Conservation (phyloP, 2,329 filamentous ascomycete genomes). For the Epichloe coenophiala region DNA sequence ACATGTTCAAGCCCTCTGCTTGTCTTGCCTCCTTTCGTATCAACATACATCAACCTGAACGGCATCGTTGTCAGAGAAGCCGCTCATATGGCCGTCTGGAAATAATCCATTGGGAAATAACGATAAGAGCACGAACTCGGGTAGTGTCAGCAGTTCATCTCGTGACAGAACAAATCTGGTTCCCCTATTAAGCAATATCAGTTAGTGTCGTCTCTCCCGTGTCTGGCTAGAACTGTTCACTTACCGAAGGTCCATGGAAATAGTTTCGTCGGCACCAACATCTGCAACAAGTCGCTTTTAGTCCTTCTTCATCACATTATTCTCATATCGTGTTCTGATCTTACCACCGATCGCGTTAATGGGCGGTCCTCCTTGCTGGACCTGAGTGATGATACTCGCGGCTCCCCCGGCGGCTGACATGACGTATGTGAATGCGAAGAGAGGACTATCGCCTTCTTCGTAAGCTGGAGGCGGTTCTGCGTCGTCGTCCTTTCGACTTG, state of each 20-base stretch:
- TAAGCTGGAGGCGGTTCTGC: slow-evolving; percentile 92
- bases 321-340: slow-evolving; percentile 9
- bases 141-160: slow-evolving; percentile 87
- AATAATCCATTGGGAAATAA: slow-evolving; percentile 97
- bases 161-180: slow-evolving; percentile 86
- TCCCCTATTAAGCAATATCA: slow-evolving; percentile 45
- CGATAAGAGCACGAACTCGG: slow-evolving; percentile 95
- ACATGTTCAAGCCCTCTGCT: not conserved
- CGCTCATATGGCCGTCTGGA: slow-evolving; percentile 89
- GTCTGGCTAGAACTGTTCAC: slow-evolving; percentile 10
- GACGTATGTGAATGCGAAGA: slow-evolving; percentile 85
- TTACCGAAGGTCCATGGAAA: slow-evolving; percentile 87
- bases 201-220: slow-evolving; percentile 13
- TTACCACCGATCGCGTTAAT: slow-evolving; percentile 80
- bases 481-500: slow-evolving; percentile 65
- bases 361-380: slow-evolving; percentile 83
- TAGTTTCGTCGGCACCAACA: slow-evolving; percentile 83
- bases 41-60: slow-evolving; percentile 89
- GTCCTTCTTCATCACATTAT: not conserved
- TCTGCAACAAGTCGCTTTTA: slow-evolving; percentile 29
- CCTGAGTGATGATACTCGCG: slow-evolving; percentile 97
- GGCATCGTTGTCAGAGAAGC: slow-evolving; percentile 82
- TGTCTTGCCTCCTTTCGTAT: not conserved
- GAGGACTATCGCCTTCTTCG: slow-evolving; percentile 83
- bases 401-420: slow-evolving; percentile 97